Evolutionary conservation across 106 monocot species (phyloP), one percentile per base, ranked within the genome.

Genomic region (Amphibolis antarctica): DNA sequence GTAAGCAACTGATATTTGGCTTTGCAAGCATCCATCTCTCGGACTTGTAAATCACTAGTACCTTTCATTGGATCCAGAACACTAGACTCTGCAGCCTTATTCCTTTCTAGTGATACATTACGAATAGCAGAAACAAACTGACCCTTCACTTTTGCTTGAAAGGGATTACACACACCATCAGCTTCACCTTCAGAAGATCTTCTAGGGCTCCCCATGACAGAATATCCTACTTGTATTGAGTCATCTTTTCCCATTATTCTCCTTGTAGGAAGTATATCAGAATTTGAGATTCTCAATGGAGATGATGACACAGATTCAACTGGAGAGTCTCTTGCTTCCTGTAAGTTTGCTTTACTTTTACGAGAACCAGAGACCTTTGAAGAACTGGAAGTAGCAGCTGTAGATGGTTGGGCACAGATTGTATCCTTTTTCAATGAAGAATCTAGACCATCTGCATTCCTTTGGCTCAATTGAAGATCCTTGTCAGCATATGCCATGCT

Each of bases 221-320:
- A 69, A 19, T 64, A 76, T 46, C 59, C 75, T 30, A 56, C 44
- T 76, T 71, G 69, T n/a, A 53, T 44, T 14, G 56, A 60, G 47
- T 67, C 75, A 59, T 77, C 79, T 44, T 70, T 87, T 43, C 44
- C 53, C 21, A 9, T 51, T 55, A 53, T 76, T 42, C 51, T 78
- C 69, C 60, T 81, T 10, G 23, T 67, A 69, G 49, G 61, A 27
- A 67, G 42, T 9, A 63, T 80, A 10, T 76, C 75, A 55, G 26
- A 65, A 36, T 64, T 77, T 20, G 66, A 77, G 60, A 42, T 71
- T 59, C 85, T 76, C 48, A 79, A 63, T 22, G 88, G 92, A 55
- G 92, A 93, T 42, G 92, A 93, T 64, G 92, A 93, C 71, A 88
- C 85, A 60, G 92, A 88, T 42, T 85, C 92, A 44, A 88, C 82